These are phyloP conservation scores for Xylaria sp. DNA, from an alignment of 2,329 filamentous ascomycete species.

Conservation along the genomic window DNA sequence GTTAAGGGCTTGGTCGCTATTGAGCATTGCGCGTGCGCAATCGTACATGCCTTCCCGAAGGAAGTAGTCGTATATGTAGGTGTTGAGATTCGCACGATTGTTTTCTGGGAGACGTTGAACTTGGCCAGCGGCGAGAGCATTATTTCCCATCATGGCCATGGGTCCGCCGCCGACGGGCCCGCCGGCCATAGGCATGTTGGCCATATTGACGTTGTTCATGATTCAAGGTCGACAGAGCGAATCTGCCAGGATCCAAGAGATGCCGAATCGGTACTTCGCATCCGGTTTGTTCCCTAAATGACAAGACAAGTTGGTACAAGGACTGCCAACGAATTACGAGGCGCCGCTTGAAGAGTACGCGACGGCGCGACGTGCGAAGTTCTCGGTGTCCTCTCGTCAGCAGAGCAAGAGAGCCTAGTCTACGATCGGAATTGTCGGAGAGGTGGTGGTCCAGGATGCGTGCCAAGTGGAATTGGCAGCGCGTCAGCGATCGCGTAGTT, in stretches of 20 bases:
- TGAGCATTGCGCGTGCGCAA: slow-evolving; percentile 78
- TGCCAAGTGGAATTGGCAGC: slow-evolving; percentile 35
- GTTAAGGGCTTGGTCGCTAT: slow-evolving; percentile 73
- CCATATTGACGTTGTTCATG: slow-evolving; percentile 75
- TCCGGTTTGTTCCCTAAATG: slow-evolving; percentile 40
- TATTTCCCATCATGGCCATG: slow-evolving; percentile 74
- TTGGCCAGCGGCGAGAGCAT: slow-evolving; percentile 50
- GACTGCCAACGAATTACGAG: slow-evolving; percentile 14
- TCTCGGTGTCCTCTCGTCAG: slow-evolving; percentile 14
- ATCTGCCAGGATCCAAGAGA: slow-evolving; percentile 48
- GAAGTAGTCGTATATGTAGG: slow-evolving; percentile 93
- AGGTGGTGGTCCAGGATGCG: slow-evolving; percentile 32
- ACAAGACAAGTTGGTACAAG: slow-evolving; percentile 18
- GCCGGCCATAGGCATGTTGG: slow-evolving; percentile 74
- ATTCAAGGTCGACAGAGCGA: slow-evolving; percentile 52
- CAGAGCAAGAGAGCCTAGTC: slow-evolving; percentile 23
- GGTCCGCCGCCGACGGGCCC: slow-evolving; percentile 69
- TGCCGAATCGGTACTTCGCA: slow-evolving; percentile 42
- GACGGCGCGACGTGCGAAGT: slow-evolving; percentile 21
- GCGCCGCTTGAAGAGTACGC: slow-evolving; percentile 14
- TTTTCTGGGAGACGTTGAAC: slow-evolving; percentile 51
- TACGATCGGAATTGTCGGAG: slow-evolving; percentile 34
- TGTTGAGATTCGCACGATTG: slow-evolving; percentile 73
- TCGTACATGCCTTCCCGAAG: slow-evolving; percentile 86
- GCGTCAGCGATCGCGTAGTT: slow-evolving; percentile 38